Conservation (phyloP, 1,284 basidiomycete genomes). For the Pseudozyma tsukubaensis region DNA sequence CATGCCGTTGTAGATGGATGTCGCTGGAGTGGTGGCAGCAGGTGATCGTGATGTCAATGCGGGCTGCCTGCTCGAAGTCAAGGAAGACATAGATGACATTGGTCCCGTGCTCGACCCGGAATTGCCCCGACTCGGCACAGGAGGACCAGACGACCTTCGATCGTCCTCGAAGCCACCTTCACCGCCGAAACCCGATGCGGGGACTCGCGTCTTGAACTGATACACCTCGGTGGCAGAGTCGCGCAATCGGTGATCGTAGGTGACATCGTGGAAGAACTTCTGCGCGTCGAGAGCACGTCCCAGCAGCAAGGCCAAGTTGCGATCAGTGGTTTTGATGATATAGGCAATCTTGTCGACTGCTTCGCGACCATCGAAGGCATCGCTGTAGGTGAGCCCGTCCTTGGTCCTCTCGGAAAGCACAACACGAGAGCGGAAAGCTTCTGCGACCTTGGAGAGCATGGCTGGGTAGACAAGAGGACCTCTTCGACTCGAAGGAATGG, state of each 20-base stretch:
- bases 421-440: constrained; percentile 88
- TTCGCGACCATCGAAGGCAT: constrained; percentile 94
- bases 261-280: constrained; percentile 99
- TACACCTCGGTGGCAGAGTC: constrained; percentile 91
- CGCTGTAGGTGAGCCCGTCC: constrained; percentile 94
- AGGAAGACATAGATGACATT: constrained; percentile 37
- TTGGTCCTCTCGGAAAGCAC: constrained; percentile 83
- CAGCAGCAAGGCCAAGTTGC: constrained; percentile 91
- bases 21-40: constrained; percentile 57
- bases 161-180: constrained; percentile 47
- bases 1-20: constrained; percentile 58
- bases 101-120: constrained; percentile 43
- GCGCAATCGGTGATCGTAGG: constrained; percentile 94
- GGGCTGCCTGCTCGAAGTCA: constrained; percentile 61
- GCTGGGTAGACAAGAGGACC: constrained; percentile 84
- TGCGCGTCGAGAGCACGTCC: constrained; percentile 96
- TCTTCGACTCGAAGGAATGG: constrained; percentile 27
- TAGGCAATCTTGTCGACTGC: constrained; percentile 96
- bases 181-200: constrained; percentile 72
- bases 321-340: constrained; percentile 97
- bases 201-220: constrained; percentile 82
- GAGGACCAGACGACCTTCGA: constrained; percentile 19
- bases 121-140: constrained; percentile 33
- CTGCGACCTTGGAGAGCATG: constrained; percentile 90
- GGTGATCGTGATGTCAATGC: constrained; percentile 47